Evolutionary conservation across 1,284 basidiomycete genomes (phyloP), one percentile per base, ranked within the genome.

Genomic region (Wolfiporia cocos): DNA sequence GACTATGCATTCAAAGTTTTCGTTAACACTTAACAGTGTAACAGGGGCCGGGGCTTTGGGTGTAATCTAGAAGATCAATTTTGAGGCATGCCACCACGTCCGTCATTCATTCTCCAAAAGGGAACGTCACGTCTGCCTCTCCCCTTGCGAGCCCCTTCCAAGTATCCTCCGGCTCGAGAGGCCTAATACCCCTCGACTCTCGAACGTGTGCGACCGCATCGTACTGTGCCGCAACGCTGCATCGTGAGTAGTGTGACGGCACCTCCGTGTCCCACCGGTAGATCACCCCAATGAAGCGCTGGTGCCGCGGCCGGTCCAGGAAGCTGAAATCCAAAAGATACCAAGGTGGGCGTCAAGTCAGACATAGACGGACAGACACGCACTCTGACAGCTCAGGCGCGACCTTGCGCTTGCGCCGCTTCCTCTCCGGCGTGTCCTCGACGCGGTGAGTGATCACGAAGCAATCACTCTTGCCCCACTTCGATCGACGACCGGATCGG

Each of bases 271-370:
- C 49, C 31, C 45, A 46, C 26, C 54, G 43, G 51, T 58, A 59
- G 15, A 60, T 52, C 21, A 57, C 55, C 17, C 57, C 56, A 41
- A 56, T 58, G 50, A 56, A 57, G 29, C 54, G 52, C 50, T 56
- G 52, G 41, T 49, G 54, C 19, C 53, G 53, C 12, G 54, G 49
- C 2, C 37, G 32, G 38, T 58, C 53, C 24, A 61, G 49, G 39
- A 56, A 55, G 7, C 56, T 58, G 42, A 24, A 14, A 10, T 10
- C 18, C 31, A 22, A 9, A 18, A 9, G 5, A 10, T 7, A 11
- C 32, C 24, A 18, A 20, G 3, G 33, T 34, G 19, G 28, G 15
- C 12, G 11, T 10, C n/a, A n/a, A n/a, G n/a, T n/a, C n/a, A n/a
- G n/a, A n/a, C n/a, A n/a, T n/a, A n/a, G n/a, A n/a, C n/a, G n/a